These are phyloP conservation scores for Aureobasidium sp. DNA, from an alignment of 2,329 filamentous ascomycete species.

Conservation along the genomic window DNA sequence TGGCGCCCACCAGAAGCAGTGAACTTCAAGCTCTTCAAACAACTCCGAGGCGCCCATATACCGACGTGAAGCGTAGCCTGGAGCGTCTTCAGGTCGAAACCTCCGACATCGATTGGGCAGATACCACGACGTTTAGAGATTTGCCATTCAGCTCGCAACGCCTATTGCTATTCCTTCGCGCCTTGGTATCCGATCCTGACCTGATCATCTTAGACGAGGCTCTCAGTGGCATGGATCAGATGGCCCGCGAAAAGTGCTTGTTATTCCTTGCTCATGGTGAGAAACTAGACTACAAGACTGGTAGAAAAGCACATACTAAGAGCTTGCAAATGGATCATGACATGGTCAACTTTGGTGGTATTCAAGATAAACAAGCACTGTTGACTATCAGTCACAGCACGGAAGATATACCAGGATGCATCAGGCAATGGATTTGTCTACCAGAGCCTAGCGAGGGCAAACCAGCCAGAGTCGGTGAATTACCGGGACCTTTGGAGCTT, in stretches of 20 bases:
- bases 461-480: slow-evolving; percentile 55
- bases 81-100: slow-evolving; percentile 5
- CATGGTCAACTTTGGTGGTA: slow-evolving; percentile 48
- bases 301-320: not conserved
- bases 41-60: too few relatives aligned
- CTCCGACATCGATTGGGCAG: slow-evolving; percentile 52
- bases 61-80: not conserved
- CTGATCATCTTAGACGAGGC: slow-evolving; percentile 45
- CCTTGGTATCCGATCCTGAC: slow-evolving; percentile 38
- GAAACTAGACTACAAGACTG: slow-evolving; percentile 4
- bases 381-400: slow-evolving; percentile 87
- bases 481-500: slow-evolving; percentile 53
- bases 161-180: slow-evolving; percentile 67
- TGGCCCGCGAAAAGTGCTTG: slow-evolving; percentile 76
- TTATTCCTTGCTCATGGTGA: slow-evolving; percentile 58
- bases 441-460: slow-evolving; percentile 62
- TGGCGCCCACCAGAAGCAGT: slow-evolving; percentile 46
- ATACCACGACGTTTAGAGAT: slow-evolving; percentile 60
- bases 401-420: slow-evolving; percentile 78
- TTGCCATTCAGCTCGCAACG: slow-evolving; percentile 76
- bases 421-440: slow-evolving; percentile 78
- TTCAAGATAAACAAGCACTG: slow-evolving; percentile 66
- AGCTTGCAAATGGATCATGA: slow-evolving; percentile 33
- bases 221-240: slow-evolving; percentile 43
- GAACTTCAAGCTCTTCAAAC: not conserved